Percentiles rank a stretch among this genome's conserved stretches.
These are phyloP conservation scores for Cystobasidium onofrii DNA, from an alignment of 768 basidiomycete species.

Conservation along the genomic window DNA sequence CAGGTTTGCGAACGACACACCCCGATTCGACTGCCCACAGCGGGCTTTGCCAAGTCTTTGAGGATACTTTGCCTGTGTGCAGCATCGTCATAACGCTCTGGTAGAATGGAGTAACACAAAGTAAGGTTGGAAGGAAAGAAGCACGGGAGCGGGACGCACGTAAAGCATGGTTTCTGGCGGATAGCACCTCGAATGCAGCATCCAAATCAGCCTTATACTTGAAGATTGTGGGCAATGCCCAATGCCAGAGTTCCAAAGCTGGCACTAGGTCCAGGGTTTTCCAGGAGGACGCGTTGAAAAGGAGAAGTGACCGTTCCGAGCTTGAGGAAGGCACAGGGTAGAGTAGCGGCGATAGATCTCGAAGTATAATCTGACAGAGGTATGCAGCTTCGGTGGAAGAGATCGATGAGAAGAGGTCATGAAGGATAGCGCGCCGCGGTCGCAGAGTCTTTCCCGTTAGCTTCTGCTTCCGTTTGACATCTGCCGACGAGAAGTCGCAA, in stretches of 20 bases:
- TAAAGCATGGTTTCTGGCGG: too few species aligned
- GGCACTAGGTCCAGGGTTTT: conserved; percentile 55
- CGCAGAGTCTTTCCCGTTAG: conserved; percentile 40
- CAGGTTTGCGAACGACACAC: conserved; percentile 46
- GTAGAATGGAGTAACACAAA: too few species aligned
- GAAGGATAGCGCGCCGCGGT: conserved; percentile 49
- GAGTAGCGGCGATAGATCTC: conserved; percentile 70
- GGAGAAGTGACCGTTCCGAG: conserved; percentile 52
- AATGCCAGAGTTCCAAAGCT: conserved; percentile 69
- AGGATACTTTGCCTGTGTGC: conserved; percentile 42
- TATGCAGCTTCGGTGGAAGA: conserved; percentile 59
- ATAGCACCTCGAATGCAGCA: conserved; percentile 49
- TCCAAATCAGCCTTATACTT: conserved; percentile 56
- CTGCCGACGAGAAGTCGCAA: conserved; percentile 54
- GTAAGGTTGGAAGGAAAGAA: too few species aligned
- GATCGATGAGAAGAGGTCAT: conserved; percentile 56
- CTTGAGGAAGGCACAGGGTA: conserved; percentile 56
- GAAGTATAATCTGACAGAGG: conserved; percentile 77
- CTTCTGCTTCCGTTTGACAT: conserved; percentile 9
- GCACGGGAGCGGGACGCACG: too few species aligned
- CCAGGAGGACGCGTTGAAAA: conserved; percentile 57
- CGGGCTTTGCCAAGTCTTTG: conserved; percentile 46
- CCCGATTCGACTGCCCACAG: conserved; percentile 58
- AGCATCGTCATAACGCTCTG: neutral
- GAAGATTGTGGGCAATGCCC: conserved; percentile 55